phyloP scores from a whole-genome alignment of 73 alveolate genomes.

The Paramecium caudatum region DNA sequence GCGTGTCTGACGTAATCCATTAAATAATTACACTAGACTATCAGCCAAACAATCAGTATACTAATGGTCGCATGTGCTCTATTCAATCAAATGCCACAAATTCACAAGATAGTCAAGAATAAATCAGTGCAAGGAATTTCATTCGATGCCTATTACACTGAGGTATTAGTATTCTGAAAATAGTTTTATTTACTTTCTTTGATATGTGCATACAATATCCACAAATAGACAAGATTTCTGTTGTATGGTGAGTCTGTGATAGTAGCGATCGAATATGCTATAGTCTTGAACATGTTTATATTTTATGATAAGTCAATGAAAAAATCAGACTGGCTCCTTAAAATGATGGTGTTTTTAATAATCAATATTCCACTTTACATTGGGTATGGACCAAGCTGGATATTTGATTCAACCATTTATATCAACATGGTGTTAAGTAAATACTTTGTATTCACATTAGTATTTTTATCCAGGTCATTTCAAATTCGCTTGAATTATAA shows the following conservation, averaged over 20 bases:
- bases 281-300: not conserved
- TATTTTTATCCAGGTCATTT: not conserved
- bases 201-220: not conserved
- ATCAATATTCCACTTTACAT: not conserved
- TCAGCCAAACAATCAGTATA: not conserved
- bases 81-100: not conserved
- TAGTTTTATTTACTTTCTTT: constrained; percentile 3
- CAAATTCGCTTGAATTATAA: constrained; percentile 20
- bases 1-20: too few relatives aligned
- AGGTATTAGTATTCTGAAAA: not conserved
- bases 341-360: not conserved
- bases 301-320: not conserved
- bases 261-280: constrained; percentile 4
- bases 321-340: not conserved
- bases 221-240: constrained; percentile 22
- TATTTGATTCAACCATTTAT: constrained; percentile 18
- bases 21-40: too few relatives aligned
- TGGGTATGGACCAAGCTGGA: not conserved
- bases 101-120: too few relatives aligned
- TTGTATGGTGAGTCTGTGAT: constrained; percentile 9
- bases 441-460: not conserved
- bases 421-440: constrained; percentile 59
- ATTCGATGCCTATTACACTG: constrained; percentile 43
- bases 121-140: constrained; percentile 38
- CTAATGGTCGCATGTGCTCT: not conserved